Base-by-base conservation (phyloP, 306 rosid genomes). In the Cucurbita maxima region DNA sequence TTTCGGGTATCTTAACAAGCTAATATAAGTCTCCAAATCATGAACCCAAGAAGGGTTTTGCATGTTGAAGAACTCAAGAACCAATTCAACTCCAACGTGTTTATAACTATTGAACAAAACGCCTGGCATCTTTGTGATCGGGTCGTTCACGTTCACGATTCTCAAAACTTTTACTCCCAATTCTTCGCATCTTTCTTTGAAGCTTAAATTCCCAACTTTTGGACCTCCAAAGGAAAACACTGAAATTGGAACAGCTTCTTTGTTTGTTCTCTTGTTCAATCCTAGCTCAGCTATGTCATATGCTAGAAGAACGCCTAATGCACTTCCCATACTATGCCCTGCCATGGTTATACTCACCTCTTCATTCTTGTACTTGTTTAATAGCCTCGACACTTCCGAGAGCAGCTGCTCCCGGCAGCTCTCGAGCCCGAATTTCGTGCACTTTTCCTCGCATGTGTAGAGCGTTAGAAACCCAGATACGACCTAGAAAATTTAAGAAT, bases 271-370 rank as follows among this genome's bases (percentile, higher is more conserved):
- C 38, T 55, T 74, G 58, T 85, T 90, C 20, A 93, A 71, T 2
- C 92, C 97, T 11, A 93, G 86, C 82, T 93, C 98, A 0, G 96
- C 84, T 56, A 93, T 82, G 74, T 93, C 98, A 54, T 90, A 93
- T 0, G 96, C 97, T n/a, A 93, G 88, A 30, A 93, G 88, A 12
- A 87, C 80, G 37, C 94, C 97, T 58, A 93, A 57, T 12, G 98
- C 91, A 76, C 98, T 93, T 4, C 98, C 98, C 97, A 93, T 85
- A 81, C 98, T 93, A 47, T 93, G 98, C 30, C 98, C 98, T 0
- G 92, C 90, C 68, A 90, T 45, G 5, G 98, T 84, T 66, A 93
- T 82, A 78, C 97, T 93, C 0, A 88, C 5, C 0, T 76, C 86
- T 57, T 93, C 94, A 0, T 86, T 89, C 76, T 76, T 79, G 83